These are phyloP conservation scores for Entophlyctis luteolus DNA, from an alignment of 192 early-diverging fungal genomes.

Conservation along the genomic window DNA sequence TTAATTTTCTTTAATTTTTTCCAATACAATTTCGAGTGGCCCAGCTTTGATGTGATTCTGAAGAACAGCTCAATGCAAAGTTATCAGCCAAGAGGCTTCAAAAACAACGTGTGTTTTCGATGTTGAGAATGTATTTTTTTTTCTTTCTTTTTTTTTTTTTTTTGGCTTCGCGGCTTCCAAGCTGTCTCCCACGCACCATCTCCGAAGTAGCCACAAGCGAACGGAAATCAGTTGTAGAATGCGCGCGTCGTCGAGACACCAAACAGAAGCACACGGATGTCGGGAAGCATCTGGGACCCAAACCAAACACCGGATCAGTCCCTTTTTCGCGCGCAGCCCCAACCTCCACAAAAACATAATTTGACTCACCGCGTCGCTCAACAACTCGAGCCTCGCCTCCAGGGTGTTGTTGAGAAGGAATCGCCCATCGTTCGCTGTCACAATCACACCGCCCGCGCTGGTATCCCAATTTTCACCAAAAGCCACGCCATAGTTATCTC, in stretches of 20 bases:
- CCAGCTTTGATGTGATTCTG: too few species aligned
- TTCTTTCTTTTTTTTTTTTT: too few species aligned
- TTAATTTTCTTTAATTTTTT: too few species aligned
- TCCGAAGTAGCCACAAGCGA: not conserved
- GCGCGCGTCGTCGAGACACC: slow-evolving; percentile 85
- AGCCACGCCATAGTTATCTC: not conserved
- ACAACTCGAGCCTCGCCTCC: slow-evolving; percentile 80
- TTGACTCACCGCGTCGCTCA: slow-evolving; percentile 52
- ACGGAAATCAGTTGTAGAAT: slow-evolving; percentile 78
- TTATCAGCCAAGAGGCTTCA: too few species aligned
- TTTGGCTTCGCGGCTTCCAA: too few species aligned
- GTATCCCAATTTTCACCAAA: not conserved
- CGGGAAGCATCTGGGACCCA: slow-evolving; percentile 78
- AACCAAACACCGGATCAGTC: slow-evolving; percentile 4
- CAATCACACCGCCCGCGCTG: slow-evolving; percentile 86
- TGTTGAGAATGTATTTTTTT: too few species aligned
- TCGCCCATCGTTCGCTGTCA: slow-evolving; percentile 69
- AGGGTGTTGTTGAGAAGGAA: slow-evolving; percentile 88
- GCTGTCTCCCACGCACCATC: too few species aligned
- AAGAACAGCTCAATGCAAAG: too few species aligned
- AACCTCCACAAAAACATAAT: not conserved
- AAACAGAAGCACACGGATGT: slow-evolving; percentile 84
- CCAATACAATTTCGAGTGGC: too few species aligned
- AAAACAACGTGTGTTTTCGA: too few species aligned
- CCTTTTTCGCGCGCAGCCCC: too few species aligned